Percentiles rank a stretch among this genome's conserved stretches.
phyloP scores from a whole-genome alignment of 768 basidiomycete genomes.

The Boletus reticulatus region DNA sequence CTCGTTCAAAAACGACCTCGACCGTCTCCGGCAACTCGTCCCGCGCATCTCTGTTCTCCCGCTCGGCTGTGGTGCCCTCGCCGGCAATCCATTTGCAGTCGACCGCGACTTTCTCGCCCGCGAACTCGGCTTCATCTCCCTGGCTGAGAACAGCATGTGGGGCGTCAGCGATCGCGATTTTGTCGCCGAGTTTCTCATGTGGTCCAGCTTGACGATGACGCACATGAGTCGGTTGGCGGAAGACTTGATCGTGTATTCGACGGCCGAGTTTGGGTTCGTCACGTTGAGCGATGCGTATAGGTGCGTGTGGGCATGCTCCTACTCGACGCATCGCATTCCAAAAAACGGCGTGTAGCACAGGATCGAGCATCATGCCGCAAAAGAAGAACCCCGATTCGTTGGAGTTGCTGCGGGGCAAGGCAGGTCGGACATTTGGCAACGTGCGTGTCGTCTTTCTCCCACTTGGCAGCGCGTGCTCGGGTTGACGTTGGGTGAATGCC shows the following conservation, averaged over 20 bases:
- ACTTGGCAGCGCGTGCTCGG: background rate
- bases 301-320: conserved; percentile 53
- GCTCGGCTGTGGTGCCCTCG: conserved; percentile 91
- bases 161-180: conserved; percentile 98
- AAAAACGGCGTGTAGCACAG: conserved; percentile 60
- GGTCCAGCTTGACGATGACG: conserved; percentile 88
- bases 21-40: conserved; percentile 77
- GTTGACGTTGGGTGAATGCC: background rate
- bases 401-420: conserved; percentile 92
- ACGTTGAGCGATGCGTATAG: conserved; percentile 97
- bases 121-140: conserved; percentile 84
- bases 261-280: conserved; percentile 96
- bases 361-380: conserved; percentile 99
- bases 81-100: conserved; percentile 93
- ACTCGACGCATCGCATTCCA: background rate
- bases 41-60: conserved; percentile 93
- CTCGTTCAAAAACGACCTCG: conserved; percentile 87
- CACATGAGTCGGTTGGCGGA: conserved; percentile 95
- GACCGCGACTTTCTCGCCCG: conserved; percentile 90
- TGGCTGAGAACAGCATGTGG: conserved; percentile 96
- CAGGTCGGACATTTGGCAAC: conserved; percentile 91
- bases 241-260: conserved; percentile 95
- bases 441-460: conserved; percentile 37
- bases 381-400: conserved; percentile 99
- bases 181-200: conserved; percentile 96